These are phyloP conservation scores for Tilletia horrida DNA, from an alignment of 1,284 basidiomycete species.

Conservation along the genomic window DNA sequence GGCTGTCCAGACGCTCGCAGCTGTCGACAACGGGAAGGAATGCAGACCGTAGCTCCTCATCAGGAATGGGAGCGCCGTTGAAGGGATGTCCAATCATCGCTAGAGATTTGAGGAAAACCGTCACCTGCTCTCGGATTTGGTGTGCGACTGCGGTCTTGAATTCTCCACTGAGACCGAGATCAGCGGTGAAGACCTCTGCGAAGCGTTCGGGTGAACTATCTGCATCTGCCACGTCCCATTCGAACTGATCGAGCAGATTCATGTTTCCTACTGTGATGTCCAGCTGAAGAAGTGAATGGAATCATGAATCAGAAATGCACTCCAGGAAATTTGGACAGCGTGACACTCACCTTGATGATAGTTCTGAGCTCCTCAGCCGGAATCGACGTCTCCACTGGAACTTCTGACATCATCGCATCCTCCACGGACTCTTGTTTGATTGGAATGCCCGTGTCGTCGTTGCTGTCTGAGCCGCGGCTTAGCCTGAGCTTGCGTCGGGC, in stretches of 20 bases:
- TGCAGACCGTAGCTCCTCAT: slow-evolving; percentile 85
- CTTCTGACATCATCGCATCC: neutral
- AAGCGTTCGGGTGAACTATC: slow-evolving; percentile 85
- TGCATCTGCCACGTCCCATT: slow-evolving; percentile 87
- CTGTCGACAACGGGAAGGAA: slow-evolving; percentile 66
- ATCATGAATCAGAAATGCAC: neutral
- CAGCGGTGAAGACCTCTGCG: slow-evolving; percentile 78
- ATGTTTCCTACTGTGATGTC: slow-evolving; percentile 92
- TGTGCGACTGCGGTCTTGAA: slow-evolving; percentile 87
- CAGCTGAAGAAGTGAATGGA: slow-evolving; percentile 61
- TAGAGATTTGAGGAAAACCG: slow-evolving; percentile 84
- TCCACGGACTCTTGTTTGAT: neutral
- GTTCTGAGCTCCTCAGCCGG: slow-evolving; percentile 11
- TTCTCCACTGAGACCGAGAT: slow-evolving; percentile 86
- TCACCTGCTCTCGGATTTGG: slow-evolving; percentile 90
- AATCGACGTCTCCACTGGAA: neutral
- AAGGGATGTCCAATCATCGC: slow-evolving; percentile 84
- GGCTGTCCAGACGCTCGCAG: slow-evolving; percentile 65
- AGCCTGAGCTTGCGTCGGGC: too few species aligned
- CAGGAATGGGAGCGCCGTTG: slow-evolving; percentile 73
- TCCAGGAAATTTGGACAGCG: neutral
- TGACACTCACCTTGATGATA: slow-evolving; percentile 14
- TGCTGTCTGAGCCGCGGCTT: too few species aligned
- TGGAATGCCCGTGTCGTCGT: too few species aligned
- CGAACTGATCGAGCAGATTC: slow-evolving; percentile 94